Percentiles rank a stretch among this genome's conserved stretches.
Evolutionary conservation across 2,329 filamentous ascomycete genomes (phyloP).

Genomic region (Teratosphaeriaceae sp.): DNA sequence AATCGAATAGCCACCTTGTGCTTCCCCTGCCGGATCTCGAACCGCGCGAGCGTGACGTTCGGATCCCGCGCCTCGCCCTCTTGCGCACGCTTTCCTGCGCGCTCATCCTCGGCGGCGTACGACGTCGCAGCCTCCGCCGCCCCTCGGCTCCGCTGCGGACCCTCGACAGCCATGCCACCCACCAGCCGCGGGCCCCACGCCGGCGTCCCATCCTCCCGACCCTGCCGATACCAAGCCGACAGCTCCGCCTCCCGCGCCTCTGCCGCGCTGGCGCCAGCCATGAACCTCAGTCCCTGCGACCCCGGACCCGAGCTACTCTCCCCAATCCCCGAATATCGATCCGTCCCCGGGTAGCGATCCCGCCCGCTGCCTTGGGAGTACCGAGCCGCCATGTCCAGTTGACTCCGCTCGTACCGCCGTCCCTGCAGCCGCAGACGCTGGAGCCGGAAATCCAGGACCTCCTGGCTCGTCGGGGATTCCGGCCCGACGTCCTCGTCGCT

Average conservation of each 20-base stretch:
- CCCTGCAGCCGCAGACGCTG: conserved; percentile 24
- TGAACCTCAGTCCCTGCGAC: too few relatives aligned
- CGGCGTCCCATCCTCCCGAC: too few relatives aligned
- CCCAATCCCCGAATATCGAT: too few relatives aligned
- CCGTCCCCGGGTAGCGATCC: not conserved
- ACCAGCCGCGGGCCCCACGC: too few relatives aligned
- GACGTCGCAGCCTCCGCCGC: conserved; percentile 9
- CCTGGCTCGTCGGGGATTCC: conserved; percentile 25
- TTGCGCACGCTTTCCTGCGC: conserved; percentile 9
- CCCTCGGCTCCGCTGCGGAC: conserved; percentile 12
- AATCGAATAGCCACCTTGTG: conserved; percentile 84
- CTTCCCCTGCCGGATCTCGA: conserved; percentile 76
- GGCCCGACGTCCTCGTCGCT: conserved; percentile 26
- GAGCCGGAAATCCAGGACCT: conserved; percentile 27
- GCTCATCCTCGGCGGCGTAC: not conserved
- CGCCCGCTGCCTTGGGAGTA: conserved; percentile 21
- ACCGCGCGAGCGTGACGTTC: conserved; percentile 56
- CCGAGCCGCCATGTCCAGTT: too few relatives aligned
- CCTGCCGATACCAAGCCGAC: too few relatives aligned
- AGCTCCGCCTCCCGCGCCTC: too few relatives aligned
- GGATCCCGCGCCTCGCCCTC: conserved; percentile 18
- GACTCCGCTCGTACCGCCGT: too few relatives aligned
- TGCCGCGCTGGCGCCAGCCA: too few relatives aligned
- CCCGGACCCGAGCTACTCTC: too few relatives aligned
- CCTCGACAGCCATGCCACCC: too few relatives aligned